phyloP scores from a whole-genome alignment of 2,329 filamentous ascomycete genomes.

The Cercospora sp. region DNA sequence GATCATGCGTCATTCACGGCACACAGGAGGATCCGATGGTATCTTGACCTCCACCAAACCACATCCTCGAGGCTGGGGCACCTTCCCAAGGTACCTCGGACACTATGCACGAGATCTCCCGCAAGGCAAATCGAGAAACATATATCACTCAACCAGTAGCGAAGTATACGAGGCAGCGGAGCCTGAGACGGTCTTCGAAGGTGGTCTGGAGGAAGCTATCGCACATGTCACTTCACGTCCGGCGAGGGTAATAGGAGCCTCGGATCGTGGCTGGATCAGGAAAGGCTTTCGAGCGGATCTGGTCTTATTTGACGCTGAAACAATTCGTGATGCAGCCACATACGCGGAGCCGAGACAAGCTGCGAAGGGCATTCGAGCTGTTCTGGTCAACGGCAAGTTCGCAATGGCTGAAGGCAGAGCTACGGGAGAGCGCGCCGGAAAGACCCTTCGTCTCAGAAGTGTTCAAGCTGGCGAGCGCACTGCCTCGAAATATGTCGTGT shows the following conservation, averaged over 20 bases:
- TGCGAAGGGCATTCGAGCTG: conserved; percentile 30
- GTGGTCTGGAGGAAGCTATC: conserved; percentile 34
- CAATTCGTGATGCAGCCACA: conserved; percentile 32
- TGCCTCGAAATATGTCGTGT: background rate
- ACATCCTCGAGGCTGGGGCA: conserved; percentile 36
- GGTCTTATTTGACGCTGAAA: conserved; percentile 30
- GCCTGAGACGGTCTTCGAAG: conserved; percentile 30
- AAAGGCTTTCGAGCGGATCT: conserved; percentile 33
- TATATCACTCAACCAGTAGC: conserved; percentile 25
- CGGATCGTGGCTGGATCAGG: conserved; percentile 30
- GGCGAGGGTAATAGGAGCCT: conserved; percentile 26
- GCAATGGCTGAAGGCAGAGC: conserved; percentile 31
- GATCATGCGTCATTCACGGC: conserved; percentile 33
- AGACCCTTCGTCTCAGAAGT: conserved; percentile 27
- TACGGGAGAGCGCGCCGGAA: conserved; percentile 26
- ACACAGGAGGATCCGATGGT: conserved; percentile 34
- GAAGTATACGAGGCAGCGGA: conserved; percentile 26
- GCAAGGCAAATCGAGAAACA: conserved; percentile 26
- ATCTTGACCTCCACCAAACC: conserved; percentile 35
- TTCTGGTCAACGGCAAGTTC: conserved; percentile 32
- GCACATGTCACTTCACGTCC: conserved; percentile 33
- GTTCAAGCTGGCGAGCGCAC: background rate
- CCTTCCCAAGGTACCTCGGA: conserved; percentile 33
- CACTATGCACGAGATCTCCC: conserved; percentile 34
- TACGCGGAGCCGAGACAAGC: conserved; percentile 31